A percentile compares a stretch with the other conserved stretches of the same genome.
phyloP scores from a whole-genome alignment of 495 filamentous ascomycete species.

The Venustampulla echinocandica region DNA sequence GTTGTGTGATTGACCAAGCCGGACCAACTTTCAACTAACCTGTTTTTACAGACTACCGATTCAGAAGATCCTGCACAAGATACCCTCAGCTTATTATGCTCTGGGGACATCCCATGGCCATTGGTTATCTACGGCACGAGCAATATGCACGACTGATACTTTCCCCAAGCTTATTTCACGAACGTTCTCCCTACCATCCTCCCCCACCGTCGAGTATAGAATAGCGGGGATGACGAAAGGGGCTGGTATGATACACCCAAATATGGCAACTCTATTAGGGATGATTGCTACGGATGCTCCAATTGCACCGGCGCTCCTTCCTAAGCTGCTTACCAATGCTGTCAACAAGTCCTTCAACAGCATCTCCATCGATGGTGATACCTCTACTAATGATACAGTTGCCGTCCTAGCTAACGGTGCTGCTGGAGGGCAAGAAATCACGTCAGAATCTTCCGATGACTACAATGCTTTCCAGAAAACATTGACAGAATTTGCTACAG shows the following conservation, averaged over 20 bases:
- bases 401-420: slow-evolving; percentile 91
- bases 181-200: slow-evolving; percentile 78
- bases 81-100: slow-evolving; percentile 62
- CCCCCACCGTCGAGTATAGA: slow-evolving; percentile 62
- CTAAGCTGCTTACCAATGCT: slow-evolving; percentile 61
- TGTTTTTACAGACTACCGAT: slow-evolving; percentile 60
- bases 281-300: slow-evolving; percentile 91
- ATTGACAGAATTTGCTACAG: slow-evolving; percentile 67
- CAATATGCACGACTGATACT: slow-evolving; percentile 98
- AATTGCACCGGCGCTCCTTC: slow-evolving; percentile 59
- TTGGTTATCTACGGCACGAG: slow-evolving; percentile 80
- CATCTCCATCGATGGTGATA: slow-evolving; percentile 95
- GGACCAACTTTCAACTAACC: background rate
- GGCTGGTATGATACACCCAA: slow-evolving; percentile 98
- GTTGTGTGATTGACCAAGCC: slow-evolving; percentile 2
- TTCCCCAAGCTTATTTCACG: slow-evolving; percentile 92
- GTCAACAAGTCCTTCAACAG: slow-evolving; percentile 88
- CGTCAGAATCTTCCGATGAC: slow-evolving; percentile 46
- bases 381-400: slow-evolving; percentile 93
- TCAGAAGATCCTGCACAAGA: slow-evolving; percentile 73
- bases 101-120: slow-evolving; percentile 69
- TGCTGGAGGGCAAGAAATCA: slow-evolving; percentile 63
- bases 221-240: slow-evolving; percentile 97
- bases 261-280: slow-evolving; percentile 95
- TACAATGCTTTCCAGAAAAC: slow-evolving; percentile 56